Base-by-base conservation (phyloP, 768 basidiomycete genomes). In the Termitomyces sp. region DNA sequence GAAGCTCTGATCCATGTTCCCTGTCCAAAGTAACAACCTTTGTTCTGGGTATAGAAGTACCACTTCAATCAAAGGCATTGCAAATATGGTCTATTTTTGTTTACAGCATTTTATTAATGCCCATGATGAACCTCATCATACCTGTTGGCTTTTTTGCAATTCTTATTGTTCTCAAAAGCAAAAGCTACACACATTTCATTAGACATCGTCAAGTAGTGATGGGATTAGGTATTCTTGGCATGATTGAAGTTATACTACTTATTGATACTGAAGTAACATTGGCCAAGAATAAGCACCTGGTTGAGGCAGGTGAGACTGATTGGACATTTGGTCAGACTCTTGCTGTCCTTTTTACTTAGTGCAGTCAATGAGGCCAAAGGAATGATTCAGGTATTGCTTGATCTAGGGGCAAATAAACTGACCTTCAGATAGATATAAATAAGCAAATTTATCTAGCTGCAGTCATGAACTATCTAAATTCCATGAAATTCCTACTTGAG, bases 301-400 rank as follows among this genome's bases (percentile, higher is more conserved):
- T 55, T 12, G 45, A 0, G 1, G 3, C 27, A 21, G 58, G 37
- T 14, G 58, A 59, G 14, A 17, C 27, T 27, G 25, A 27, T 10
- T 59, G 58, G 58, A 55, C 58, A 48, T 59, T 59, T 54, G 57
- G 57, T 16, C 57, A 58, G 27, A 58, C 50, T 21, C 52, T 58
- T 35, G 57, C 57, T 25, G 10, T 58, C 3, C 46, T 58, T 16
- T 19, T 23, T 49, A 3, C 27, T 49, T 4, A 49, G 47, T 49
- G 47, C 47, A 23, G 30, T 34, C 3, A 35, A 49, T 49, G 47
- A 34, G 1, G 47, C 47, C 11, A 35, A 49, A 23, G 47, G 47
- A 35, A 49, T 49, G 47, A 34, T 49, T 6, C 17, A 49, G 9
- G 47, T 49, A 7, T 8, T 49, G 9, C 47, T 49, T 16, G 47